Evolutionary conservation across 2,329 filamentous ascomycete species (phyloP), one percentile per base, ranked within the genome.

Genomic region (Alternaria tenuissima): DNA sequence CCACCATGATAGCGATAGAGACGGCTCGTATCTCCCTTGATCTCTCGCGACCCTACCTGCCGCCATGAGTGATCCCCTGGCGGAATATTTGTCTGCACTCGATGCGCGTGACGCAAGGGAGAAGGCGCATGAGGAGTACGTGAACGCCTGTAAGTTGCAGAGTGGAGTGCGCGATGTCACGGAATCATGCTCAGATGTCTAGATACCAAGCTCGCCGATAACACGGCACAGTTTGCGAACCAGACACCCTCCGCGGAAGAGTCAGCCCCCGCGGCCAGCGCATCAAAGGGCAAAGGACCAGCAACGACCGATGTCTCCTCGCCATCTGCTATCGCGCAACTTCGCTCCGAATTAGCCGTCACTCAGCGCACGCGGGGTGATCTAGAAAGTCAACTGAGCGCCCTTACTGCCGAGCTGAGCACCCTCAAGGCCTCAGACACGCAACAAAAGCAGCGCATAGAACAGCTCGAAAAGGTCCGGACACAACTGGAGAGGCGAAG

Each of bases 81-180:
- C 91, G 67, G 91, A 96, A 72, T 97, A 96, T 78, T 84, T 92
- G 63, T 83, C 87, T 63, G 90, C 90, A 66, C 84, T 98, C 66
- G 86, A 88, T 68, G 89, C 90, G 71, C 84, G 88, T 65, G 91
- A 92, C 71, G 85, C 88, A 72, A 85, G 88, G 64, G 90, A 93
- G 73, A 85, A 87, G 72, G 83, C 83, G 58, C 87, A 89, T 68
- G 81, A 83, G 71, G 85, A 88, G 53, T 86, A 96, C 62, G 91
- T 96, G 71, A 86, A 93, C 76, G 89, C 91, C 63, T 97, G 94
- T 96, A 77, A 68, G 87, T 59, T 24, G 20, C 24, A 39, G 14
- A 8, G 36, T 9, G 32, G 5, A 18, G 11, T 39, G 44, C 26
- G 39, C 53, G 30, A 36, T 34, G 8, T 26, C 18, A 7, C 16